Evolutionary conservation across 164 flowering plant genomes (phyloP).

Genomic region (Chimonanthus praecox): DNA sequence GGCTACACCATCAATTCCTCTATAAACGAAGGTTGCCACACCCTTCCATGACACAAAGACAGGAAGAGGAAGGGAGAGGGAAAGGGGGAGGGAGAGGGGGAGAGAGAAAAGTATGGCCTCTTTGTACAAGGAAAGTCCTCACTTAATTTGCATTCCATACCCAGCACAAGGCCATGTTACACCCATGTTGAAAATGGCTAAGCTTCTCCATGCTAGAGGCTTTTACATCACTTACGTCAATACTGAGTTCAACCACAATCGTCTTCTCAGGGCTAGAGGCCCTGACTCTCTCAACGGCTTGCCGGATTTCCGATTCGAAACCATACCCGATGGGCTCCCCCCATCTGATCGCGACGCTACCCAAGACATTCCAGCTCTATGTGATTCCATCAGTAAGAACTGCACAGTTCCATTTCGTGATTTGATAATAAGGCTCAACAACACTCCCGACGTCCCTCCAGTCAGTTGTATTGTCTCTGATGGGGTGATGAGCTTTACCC

Average conservation of each 20-base stretch:
- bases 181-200: slow-evolving; percentile 8
- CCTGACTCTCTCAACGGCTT: slow-evolving; percentile 10
- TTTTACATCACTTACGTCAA: slow-evolving; percentile 26
- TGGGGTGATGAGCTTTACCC: slow-evolving; percentile 6
- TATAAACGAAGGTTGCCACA: too few species aligned
- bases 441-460: neutral
- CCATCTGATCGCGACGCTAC: slow-evolving; percentile 30
- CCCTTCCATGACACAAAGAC: neutral
- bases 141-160: neutral
- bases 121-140: neutral
- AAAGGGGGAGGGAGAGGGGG: too few species aligned
- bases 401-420: neutral
- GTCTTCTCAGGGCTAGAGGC: slow-evolving; percentile 12
- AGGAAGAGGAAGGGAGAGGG: neutral
- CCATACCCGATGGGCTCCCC: slow-evolving; percentile 38
- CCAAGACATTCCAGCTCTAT: slow-evolving; percentile 31
- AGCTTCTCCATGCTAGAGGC: slow-evolving; percentile 22
- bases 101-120: neutral
- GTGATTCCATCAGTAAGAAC: slow-evolving; percentile 14
- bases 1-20: too few species aligned
- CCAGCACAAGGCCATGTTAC: slow-evolving; percentile 10
- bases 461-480: slow-evolving; percentile 14
- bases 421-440: slow-evolving; percentile 2
- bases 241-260: slow-evolving; percentile 15
- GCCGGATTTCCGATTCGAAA: slow-evolving; percentile 28